These are phyloP conservation scores for Physcomitrium patens DNA, from an alignment of 225 moss, liverwort and hornwort species.

Conservation along the genomic window DNA sequence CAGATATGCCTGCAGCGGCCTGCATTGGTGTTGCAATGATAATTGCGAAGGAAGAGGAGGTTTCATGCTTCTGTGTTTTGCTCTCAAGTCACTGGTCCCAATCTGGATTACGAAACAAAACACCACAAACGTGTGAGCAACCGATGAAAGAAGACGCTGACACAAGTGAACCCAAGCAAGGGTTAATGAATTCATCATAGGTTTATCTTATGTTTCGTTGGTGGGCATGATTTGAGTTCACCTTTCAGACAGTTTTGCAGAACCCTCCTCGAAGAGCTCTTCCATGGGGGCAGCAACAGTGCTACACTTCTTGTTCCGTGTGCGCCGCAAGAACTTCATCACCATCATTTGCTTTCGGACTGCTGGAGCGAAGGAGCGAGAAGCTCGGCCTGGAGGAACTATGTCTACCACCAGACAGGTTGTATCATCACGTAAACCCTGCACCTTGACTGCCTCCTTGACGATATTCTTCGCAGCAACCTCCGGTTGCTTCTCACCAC, in stretches of 20 bases:
- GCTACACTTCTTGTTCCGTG: slow-evolving; percentile 34
- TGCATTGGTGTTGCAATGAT: slow-evolving; percentile 34
- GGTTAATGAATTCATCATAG: background rate
- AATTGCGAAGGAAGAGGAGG: slow-evolving; percentile 42
- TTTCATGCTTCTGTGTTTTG: background rate
- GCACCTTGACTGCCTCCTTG: slow-evolving; percentile 73
- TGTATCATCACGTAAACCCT: slow-evolving; percentile 81
- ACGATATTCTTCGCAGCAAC: slow-evolving; percentile 77
- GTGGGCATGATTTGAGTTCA: background rate
- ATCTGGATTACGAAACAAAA: slow-evolving; percentile 43
- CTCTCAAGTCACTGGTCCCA: slow-evolving; percentile 44
- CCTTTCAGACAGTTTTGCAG: slow-evolving; percentile 73
- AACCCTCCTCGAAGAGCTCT: slow-evolving; percentile 85
- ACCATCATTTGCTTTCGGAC: slow-evolving; percentile 45
- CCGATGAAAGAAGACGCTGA: background rate
- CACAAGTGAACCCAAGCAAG: background rate
- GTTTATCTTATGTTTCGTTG: background rate
- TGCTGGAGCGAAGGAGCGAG: slow-evolving; percentile 39
- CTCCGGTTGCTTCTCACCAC: slow-evolving; percentile 58
- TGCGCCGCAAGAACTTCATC: slow-evolving; percentile 49
- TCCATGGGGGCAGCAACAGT: slow-evolving; percentile 47
- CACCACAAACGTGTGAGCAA: slow-evolving; percentile 14
- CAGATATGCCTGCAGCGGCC: slow-evolving; percentile 27
- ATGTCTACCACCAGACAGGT: slow-evolving; percentile 84
- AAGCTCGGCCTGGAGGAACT: slow-evolving; percentile 49